These are phyloP conservation scores for Pichia gijzeniarum DNA, from an alignment of 805 yeast species.

Conservation along the genomic window DNA sequence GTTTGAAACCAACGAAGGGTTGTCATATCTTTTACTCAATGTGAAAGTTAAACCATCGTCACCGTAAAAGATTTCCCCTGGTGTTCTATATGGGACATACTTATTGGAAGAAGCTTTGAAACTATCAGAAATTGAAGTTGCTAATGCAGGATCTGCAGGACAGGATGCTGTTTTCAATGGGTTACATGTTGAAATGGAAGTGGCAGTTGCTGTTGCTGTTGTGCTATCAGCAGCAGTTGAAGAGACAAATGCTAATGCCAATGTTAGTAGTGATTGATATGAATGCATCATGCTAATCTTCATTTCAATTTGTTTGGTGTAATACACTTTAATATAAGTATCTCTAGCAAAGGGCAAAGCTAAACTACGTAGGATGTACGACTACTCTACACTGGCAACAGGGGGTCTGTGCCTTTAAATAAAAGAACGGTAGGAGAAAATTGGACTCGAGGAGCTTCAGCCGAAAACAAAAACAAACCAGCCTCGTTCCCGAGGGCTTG, in stretches of 20 bases:
- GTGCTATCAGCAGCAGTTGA: neutral
- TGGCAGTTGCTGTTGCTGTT: conserved; percentile 11
- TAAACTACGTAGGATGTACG: too few relatives aligned
- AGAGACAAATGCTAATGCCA: neutral
- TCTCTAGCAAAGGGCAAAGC: too few relatives aligned
- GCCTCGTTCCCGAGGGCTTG: conserved; percentile 13
- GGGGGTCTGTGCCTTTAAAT: too few relatives aligned
- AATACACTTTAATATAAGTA: too few relatives aligned
- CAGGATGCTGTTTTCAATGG: conserved; percentile 28
- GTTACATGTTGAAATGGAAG: conserved; percentile 26
- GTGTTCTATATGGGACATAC: conserved; percentile 39
- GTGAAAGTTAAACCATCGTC: conserved; percentile 59
- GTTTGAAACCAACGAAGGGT: conserved; percentile 70
- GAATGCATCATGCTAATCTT: too few relatives aligned
- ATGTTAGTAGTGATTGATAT: neutral
- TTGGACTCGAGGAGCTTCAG: too few relatives aligned
- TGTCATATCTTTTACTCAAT: conserved; percentile 57
- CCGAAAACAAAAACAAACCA: conserved; percentile 11
- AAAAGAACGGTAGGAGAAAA: too few relatives aligned
- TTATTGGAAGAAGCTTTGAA: conserved; percentile 42
- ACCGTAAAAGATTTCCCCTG: conserved; percentile 38
- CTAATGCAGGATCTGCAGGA: conserved; percentile 52
- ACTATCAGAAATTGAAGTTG: conserved; percentile 43
- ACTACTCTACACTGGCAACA: too few relatives aligned
- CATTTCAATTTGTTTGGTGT: too few relatives aligned